phyloP scores from a whole-genome alignment of 2,329 filamentous ascomycete species.

The Aplosporella prunicola region DNA sequence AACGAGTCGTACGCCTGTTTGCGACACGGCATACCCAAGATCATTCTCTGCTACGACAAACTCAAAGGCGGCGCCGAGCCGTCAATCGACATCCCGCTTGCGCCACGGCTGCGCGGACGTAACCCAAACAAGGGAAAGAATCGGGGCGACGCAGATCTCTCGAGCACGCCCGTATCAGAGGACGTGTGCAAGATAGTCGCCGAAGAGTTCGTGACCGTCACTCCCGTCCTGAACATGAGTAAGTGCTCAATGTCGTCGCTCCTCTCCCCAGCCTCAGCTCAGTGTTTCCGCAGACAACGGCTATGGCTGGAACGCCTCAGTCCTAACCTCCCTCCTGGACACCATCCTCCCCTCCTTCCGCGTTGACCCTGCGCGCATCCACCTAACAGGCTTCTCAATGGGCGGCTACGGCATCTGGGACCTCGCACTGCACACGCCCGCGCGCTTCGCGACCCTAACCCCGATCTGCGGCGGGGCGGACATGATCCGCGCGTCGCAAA shows the following conservation, averaged over 20 bases:
- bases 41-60: conserved; percentile 13
- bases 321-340: conserved; percentile 12
- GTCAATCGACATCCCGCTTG: conserved; percentile 8
- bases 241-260: too few relatives aligned
- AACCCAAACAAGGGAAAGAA: conserved; percentile 3
- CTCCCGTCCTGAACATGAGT: conserved; percentile 5
- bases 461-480: conserved; percentile 14
- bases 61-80: conserved; percentile 3
- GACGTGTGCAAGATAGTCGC: conserved; percentile 10
- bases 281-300: conserved; percentile 4
- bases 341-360: conserved; percentile 9
- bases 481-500: conserved; percentile 1
- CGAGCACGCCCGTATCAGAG: conserved; percentile 1
- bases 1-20: conserved; percentile 11
- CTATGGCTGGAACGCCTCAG: conserved; percentile 13
- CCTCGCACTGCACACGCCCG: conserved; percentile 10
- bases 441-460: conserved; percentile 12
- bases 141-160: conserved; percentile 1
- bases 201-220: conserved; percentile 11
- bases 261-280: too few relatives aligned
- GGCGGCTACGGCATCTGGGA: conserved; percentile 13
- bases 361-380: conserved; percentile 11
- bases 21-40: conserved; percentile 12
- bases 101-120: conserved; percentile 5
- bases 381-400: conserved; percentile 14